Percentiles rank a stretch among this genome's conserved stretches.
These are phyloP conservation scores for Euclidium syriacum DNA, from an alignment of 345 rosid species.

Conservation along the genomic window DNA sequence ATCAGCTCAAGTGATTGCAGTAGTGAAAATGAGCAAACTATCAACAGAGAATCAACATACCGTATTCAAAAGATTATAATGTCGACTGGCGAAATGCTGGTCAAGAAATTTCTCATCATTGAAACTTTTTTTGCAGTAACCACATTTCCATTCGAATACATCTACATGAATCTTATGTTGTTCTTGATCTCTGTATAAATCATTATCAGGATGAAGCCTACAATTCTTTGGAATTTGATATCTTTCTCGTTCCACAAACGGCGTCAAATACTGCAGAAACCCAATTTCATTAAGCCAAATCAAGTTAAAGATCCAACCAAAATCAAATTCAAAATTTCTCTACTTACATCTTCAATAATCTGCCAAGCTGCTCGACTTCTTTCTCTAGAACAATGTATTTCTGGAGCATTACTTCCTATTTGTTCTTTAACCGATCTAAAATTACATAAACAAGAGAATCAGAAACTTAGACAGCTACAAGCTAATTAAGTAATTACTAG, in stretches of 20 bases:
- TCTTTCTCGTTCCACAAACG: constrained; percentile 68
- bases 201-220: constrained; percentile 78
- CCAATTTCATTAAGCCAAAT: background rate
- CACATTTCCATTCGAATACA: constrained; percentile 81
- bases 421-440: constrained; percentile 39
- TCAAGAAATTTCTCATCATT: constrained; percentile 77
- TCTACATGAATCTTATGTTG: constrained; percentile 73
- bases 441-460: background rate
- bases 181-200: constrained; percentile 89
- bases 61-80: constrained; percentile 66
- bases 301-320: background rate
- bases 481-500: background rate
- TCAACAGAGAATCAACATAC: constrained; percentile 42
- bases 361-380: constrained; percentile 88
- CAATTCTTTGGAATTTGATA: constrained; percentile 55
- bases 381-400: constrained; percentile 89
- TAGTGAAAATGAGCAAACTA: background rate
- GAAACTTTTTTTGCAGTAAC: constrained; percentile 91
- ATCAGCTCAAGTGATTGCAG: constrained; percentile 1
- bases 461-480: background rate
- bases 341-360: constrained; percentile 64
- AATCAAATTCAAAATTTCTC: background rate
- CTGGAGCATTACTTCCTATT: constrained; percentile 25
- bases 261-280: constrained; percentile 67
- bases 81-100: constrained; percentile 76